Evolutionary conservation across 306 rosid species (phyloP).

Genomic region (Rubus idaeus): DNA sequence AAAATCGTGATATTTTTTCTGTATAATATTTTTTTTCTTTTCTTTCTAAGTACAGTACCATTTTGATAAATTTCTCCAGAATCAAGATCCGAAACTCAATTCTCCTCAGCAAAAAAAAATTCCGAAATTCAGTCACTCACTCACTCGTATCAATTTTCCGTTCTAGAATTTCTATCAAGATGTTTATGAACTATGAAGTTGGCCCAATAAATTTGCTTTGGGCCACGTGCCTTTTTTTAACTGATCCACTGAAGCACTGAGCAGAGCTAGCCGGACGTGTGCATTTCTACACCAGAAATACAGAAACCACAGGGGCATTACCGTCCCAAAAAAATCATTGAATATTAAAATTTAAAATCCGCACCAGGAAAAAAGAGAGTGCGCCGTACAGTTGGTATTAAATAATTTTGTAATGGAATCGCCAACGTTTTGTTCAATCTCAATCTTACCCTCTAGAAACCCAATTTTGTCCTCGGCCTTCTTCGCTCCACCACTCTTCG

Average conservation of each 20-base stretch:
- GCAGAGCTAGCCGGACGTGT: neutral
- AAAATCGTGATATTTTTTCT: too few relatives aligned
- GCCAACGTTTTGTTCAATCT: constrained; percentile 29
- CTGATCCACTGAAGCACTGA: neutral
- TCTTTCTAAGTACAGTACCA: too few relatives aligned
- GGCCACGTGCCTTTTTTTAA: neutral
- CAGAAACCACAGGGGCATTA: neutral
- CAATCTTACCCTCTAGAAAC: constrained; percentile 46
- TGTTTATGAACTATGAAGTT: neutral
- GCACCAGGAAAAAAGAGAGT: neutral
- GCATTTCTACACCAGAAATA: neutral
- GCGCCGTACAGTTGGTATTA: neutral
- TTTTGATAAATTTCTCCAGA: too few relatives aligned
- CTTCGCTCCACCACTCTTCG: constrained; percentile 10
- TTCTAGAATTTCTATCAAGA: too few relatives aligned
- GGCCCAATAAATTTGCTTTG: neutral
- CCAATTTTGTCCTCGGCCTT: constrained; percentile 22
- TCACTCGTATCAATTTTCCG: too few relatives aligned
- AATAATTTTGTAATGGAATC: constrained; percentile 29
- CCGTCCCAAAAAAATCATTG: neutral
- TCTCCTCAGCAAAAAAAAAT: too few relatives aligned
- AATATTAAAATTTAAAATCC: neutral
- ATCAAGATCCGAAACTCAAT: too few relatives aligned
- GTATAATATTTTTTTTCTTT: too few relatives aligned
- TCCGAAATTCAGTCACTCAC: too few relatives aligned